A percentile compares a stretch with the other conserved stretches of the same genome.
Conservation (phyloP, 2,329 filamentous ascomycete species). For the Didymella arachidicola region DNA sequence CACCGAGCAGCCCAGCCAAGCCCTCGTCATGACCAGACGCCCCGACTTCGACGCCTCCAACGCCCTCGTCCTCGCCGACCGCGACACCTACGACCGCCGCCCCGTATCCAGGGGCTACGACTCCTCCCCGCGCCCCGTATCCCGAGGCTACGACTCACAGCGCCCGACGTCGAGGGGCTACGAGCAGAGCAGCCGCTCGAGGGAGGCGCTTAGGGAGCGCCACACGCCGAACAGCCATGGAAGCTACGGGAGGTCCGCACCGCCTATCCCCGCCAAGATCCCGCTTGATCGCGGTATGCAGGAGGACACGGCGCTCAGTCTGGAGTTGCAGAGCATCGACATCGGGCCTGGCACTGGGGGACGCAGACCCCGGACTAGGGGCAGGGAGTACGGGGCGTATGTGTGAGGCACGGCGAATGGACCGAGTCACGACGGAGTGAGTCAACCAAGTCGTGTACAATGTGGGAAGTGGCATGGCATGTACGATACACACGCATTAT, state of each 20-base stretch:
- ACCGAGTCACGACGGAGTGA: neutral
- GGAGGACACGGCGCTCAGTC: conserved; percentile 66
- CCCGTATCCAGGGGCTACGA: conserved; percentile 41
- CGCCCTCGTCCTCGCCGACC: conserved; percentile 37
- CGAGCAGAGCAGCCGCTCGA: conserved; percentile 23
- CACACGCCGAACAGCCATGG: conserved; percentile 37
- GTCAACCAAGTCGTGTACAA: too few species aligned
- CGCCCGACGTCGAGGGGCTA: conserved; percentile 14
- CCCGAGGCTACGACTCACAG: conserved; percentile 35
- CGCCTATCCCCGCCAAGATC: conserved; percentile 75
- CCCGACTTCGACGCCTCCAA: conserved; percentile 21
- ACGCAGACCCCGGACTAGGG: conserved; percentile 26
- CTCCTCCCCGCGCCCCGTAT: conserved; percentile 39
- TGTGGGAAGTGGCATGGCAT: too few species aligned
- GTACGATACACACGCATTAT: neutral
- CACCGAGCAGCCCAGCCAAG: conserved; percentile 31
- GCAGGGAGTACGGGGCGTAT: conserved; percentile 11
- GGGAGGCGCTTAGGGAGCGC: conserved; percentile 44
- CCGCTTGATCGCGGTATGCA: conserved; percentile 55
- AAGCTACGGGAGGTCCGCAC: conserved; percentile 44
- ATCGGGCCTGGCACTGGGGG: conserved; percentile 48
- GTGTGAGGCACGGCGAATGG: neutral
- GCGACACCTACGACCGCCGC: conserved; percentile 26
- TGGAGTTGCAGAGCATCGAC: conserved; percentile 69
- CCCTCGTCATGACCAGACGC: conserved; percentile 41